Base-by-base conservation (phyloP, 495 filamentous ascomycete species). In the Darksidea phi region DNA sequence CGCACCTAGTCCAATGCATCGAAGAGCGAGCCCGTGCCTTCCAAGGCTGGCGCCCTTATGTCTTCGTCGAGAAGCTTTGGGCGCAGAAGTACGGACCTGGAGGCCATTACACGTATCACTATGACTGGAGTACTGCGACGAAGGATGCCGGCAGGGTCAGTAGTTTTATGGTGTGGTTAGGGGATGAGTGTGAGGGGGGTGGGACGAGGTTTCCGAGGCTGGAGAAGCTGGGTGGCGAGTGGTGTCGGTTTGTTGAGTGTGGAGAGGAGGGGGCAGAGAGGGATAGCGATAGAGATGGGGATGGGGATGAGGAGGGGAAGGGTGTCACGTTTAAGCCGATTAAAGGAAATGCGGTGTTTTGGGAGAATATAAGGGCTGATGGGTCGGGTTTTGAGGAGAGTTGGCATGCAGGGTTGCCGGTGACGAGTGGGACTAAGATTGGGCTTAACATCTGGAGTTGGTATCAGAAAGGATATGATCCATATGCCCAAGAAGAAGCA, bases 391-490 rank as follows among this genome's bases (percentile, higher is more conserved):
- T 88, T 72, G 73, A 79, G 64, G 78, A 83, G 72, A 86, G 81
- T 34, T 79, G 88, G 72, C 88, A 91, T 77, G 86, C 86, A 6
- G 86, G 86, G 32, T 68, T 88, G 67, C 86, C 86, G 36, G 86
- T 90, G 6, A 80, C 76, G 38, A 76, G 74, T 56, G 88, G 88
- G 23, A 80, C 73, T 52, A 91, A 91, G 78, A 79, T 89, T 51
- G 88, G 87, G n/a, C 80, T 91, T 84, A 91, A 91, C 76, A 87
- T 90, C 67, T 91, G 87, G 87, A 86, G 70, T 57, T 75, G 72
- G 72, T 72, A 71, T 62, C 72, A 75, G 55, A 26, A 63, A 25
- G 59, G 53, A 7, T 63, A 52, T 57, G 26, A 15, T 43, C 41
- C 13, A 13, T 15, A 43, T 43, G 41, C 13, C 28, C 4, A 32